Evolutionary conservation across 352 stramenopile genomes (phyloP), one percentile per base, ranked within the genome.

Genomic region (Phytopythium kandeliae): DNA sequence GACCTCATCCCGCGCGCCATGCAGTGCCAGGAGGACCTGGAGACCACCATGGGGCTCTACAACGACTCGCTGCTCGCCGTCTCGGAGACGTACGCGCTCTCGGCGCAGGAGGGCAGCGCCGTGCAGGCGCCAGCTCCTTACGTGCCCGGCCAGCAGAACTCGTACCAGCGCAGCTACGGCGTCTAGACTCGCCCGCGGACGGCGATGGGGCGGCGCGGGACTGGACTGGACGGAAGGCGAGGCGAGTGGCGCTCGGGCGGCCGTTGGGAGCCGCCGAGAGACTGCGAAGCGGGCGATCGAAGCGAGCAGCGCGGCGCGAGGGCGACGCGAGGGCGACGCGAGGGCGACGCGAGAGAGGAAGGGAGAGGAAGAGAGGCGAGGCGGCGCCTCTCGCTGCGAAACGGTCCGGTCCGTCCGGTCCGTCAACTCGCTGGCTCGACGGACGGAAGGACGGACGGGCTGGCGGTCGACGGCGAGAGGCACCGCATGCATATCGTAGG

Each of bases 121-220:
- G 62, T 72, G 48, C 67, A 85, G 46, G 76, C 82, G 35, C 84
- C 84, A 16, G 74, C 84, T 47, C 84, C 84, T 34, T 94, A 92
- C 63, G 84, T 94, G 36, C 84, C 84, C 35, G 84, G 84, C n/a
- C 84, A 94, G 68, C 81, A 91, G 63, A 92, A 91, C 68, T 92
- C 81, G 65, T 94, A 94, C 67, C 84, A 94, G 67, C 80, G 81
- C 49, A 90, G 79, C 67, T 94, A 91, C 56, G 79, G 84, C 51
- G 81, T 86, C 30, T 94, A 87, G 71, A 56, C 30, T n/a, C n/a
- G n/a, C n/a, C n/a, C n/a, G n/a, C n/a, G n/a, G n/a, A n/a, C n/a
- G n/a, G n/a, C n/a, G n/a, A n/a, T n/a, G n/a, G n/a, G n/a, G n/a
- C n/a, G n/a, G n/a, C n/a, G n/a, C n/a, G n/a, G n/a, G n/a, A n/a